Percentiles rank a stretch among this genome's conserved stretches.
Evolutionary conservation across 768 basidiomycete species (phyloP).

Genomic region (Paxillus rubicundulus): DNA sequence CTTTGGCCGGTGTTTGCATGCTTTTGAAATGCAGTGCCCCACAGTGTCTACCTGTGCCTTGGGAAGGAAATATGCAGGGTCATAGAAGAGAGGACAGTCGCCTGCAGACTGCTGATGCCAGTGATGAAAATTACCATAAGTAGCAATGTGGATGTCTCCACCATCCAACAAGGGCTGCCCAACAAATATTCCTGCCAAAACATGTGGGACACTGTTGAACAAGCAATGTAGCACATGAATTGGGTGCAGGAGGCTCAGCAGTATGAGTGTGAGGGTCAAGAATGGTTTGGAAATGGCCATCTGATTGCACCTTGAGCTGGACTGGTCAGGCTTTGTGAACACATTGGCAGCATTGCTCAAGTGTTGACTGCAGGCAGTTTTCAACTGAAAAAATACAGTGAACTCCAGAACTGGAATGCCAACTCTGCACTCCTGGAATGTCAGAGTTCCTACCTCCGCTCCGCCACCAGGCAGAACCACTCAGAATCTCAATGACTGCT

Average conservation of each 20-base stretch:
- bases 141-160: constrained; percentile 36
- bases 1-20: constrained; percentile 17
- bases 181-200: constrained; percentile 10
- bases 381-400: no score
- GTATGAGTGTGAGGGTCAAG: neutral
- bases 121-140: constrained; percentile 42
- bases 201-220: constrained; percentile 33
- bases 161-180: constrained; percentile 17
- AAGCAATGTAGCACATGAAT: neutral
- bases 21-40: constrained; percentile 24
- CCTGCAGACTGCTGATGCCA: constrained; percentile 30
- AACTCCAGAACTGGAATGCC: no score
- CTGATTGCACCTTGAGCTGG: neutral
- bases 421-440: no score
- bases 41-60: constrained; percentile 33
- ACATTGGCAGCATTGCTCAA: constrained; percentile 2
- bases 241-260: neutral
- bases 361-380: constrained; percentile 2
- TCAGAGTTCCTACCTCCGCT: no score
- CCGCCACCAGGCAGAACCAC: no score
- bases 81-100: constrained; percentile 32
- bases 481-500: no score
- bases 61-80: constrained; percentile 31
- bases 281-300: neutral
- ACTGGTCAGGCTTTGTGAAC: neutral